Evolutionary conservation across 164 flowering plant genomes (phyloP).

Genomic region (Vitis rotundifolia): DNA sequence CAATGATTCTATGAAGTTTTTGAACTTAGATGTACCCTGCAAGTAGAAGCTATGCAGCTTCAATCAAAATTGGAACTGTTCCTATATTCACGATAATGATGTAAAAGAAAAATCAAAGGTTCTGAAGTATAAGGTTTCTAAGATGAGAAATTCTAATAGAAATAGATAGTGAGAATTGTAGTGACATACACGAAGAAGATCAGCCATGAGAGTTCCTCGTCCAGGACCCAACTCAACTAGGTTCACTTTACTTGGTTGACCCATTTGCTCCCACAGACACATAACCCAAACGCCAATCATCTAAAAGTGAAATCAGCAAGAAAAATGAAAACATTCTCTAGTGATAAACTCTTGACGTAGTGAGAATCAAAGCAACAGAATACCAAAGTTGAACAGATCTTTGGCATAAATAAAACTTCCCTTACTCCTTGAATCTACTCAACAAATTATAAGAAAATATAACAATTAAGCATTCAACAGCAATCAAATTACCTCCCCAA

Average conservation of each 20-base stretch:
- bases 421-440: too few relatives aligned
- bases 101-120: background rate
- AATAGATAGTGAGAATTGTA: background rate
- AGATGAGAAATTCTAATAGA: background rate
- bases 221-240: conserved; percentile 97
- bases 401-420: too few relatives aligned
- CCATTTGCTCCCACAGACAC: conserved; percentile 99
- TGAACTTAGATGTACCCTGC: conserved; percentile 88
- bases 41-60: conserved; percentile 14
- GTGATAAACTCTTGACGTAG: background rate
- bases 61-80: conserved; percentile 1
- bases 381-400: too few relatives aligned
- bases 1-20: conserved; percentile 67
- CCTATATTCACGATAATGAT: background rate
- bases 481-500: conserved; percentile 78
- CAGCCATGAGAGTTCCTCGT: conserved; percentile 97
- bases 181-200: conserved; percentile 83
- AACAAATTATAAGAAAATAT: background rate
- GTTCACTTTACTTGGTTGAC: conserved; percentile 75
- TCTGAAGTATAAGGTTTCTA: background rate
- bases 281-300: conserved; percentile 95
- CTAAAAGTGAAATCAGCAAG: conserved; percentile 29
- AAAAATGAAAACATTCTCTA: background rate
- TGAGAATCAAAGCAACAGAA: too few relatives aligned
- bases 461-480: background rate